A percentile compares a stretch with the other conserved stretches of the same genome.
These are phyloP conservation scores for Diaporthe sp. DNA, from an alignment of 2,329 filamentous ascomycete genomes.

Conservation along the genomic window DNA sequence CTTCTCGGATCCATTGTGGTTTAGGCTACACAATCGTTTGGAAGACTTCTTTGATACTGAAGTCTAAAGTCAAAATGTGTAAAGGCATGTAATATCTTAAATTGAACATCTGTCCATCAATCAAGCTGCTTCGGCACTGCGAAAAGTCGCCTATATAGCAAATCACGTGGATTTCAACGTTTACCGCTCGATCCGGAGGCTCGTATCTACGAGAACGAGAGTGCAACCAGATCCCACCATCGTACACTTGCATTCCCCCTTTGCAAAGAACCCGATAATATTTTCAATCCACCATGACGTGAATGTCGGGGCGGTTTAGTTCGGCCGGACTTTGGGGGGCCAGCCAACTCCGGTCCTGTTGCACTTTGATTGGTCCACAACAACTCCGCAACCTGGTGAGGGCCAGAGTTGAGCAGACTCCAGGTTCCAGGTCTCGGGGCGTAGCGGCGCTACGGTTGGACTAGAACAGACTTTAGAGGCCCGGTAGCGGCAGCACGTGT, in stretches of 20 bases:
- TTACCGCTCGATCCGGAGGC: background rate
- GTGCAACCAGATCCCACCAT: background rate
- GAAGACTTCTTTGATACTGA: background rate
- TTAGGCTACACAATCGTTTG: background rate
- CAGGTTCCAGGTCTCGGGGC: background rate
- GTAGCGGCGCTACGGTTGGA: background rate
- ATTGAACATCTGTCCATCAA: background rate
- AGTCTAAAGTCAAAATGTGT: background rate
- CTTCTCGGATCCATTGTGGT: background rate
- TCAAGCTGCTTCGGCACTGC: background rate
- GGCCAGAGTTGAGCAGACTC: background rate
- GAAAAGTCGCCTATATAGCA: background rate
- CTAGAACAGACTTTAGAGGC: background rate
- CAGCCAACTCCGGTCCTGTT: background rate
- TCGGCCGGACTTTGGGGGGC: background rate
- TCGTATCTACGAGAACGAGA: conserved; percentile 3
- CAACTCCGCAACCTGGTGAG: background rate
- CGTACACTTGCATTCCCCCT: background rate
- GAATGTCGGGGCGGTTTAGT: background rate
- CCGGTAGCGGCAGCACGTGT: background rate
- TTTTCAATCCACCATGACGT: background rate
- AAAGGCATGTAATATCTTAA: background rate
- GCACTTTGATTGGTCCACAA: background rate
- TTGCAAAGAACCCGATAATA: background rate
- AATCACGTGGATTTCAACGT: background rate